Percentiles rank a stretch among this genome's conserved stretches.
These are phyloP conservation scores for Fraxinus xanthoxyloides DNA, from an alignment of 305 asterid genomes.

Conservation along the genomic window DNA sequence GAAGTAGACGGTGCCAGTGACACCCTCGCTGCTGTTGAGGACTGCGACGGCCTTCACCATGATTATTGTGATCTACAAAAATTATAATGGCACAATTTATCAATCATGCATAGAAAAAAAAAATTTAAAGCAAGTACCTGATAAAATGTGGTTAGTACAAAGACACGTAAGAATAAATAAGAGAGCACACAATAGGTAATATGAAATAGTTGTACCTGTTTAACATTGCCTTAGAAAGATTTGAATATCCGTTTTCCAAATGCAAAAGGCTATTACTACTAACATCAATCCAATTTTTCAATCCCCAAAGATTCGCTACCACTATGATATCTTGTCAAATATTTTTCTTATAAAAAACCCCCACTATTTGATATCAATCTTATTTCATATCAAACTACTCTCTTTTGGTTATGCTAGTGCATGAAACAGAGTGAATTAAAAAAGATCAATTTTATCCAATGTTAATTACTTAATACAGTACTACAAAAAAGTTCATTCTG, in stretches of 20 bases:
- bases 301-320: not conserved
- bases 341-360: not conserved
- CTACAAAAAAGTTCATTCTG: not conserved
- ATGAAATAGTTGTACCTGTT: not conserved
- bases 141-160: not conserved
- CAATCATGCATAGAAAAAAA: not conserved
- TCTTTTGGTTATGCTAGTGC: not conserved
- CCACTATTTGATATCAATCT: not conserved
- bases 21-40: slow-evolving; percentile 88
- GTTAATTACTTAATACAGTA: not conserved
- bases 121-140: not conserved
- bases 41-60: slow-evolving; percentile 96
- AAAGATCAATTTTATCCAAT: not conserved
- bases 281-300: not conserved
- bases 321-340: not conserved
- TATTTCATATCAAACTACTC: not conserved
- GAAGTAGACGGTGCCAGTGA: slow-evolving; percentile 71
- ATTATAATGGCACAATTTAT: not conserved
- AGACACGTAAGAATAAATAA: not conserved
- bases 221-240: not conserved
- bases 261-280: not conserved
- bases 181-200: not conserved
- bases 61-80: slow-evolving; percentile 58
- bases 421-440: not conserved
- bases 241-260: not conserved